Percentiles rank a stretch among this genome's conserved stretches.
Conservation (phyloP, 768 basidiomycete genomes). For the Trametes cinnabarina region DNA sequence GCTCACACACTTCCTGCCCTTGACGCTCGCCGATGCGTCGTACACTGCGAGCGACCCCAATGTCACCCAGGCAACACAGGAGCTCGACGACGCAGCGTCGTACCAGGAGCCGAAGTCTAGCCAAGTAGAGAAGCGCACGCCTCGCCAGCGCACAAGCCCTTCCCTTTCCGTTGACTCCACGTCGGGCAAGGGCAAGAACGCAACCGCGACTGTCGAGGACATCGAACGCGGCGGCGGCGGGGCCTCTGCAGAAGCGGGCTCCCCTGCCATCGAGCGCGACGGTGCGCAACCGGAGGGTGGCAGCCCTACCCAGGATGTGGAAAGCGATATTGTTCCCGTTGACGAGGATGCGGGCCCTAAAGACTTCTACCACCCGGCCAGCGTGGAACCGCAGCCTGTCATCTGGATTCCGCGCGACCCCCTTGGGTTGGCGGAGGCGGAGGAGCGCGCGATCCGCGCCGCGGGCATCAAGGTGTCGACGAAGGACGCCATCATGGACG, state of each 20-base stretch:
- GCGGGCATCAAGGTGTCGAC: slow-evolving; percentile 50
- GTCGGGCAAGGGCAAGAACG: background rate
- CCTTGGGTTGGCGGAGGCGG: slow-evolving; percentile 62
- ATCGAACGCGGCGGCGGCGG: background rate
- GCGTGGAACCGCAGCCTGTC: slow-evolving; percentile 65
- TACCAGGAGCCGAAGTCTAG: background rate
- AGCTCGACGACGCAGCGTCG: slow-evolving; percentile 19
- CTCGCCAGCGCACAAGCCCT: slow-evolving; percentile 2
- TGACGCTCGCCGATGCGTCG: slow-evolving; percentile 54
- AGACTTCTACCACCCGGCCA: slow-evolving; percentile 87
- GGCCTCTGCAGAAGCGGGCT: background rate
- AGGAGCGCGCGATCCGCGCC: slow-evolving; percentile 53
- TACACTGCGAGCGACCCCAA: slow-evolving; percentile 16
- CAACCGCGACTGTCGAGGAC: background rate
- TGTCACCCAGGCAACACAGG: slow-evolving; percentile 19
- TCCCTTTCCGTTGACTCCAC: background rate
- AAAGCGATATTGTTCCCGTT: slow-evolving; percentile 17
- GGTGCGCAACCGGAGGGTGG: background rate
- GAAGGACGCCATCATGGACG: slow-evolving; percentile 56
- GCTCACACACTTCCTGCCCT: slow-evolving; percentile 70
- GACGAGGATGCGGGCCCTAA: slow-evolving; percentile 35
- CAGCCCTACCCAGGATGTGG: no score
- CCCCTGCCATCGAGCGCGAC: background rate
- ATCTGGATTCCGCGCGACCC: slow-evolving; percentile 85
- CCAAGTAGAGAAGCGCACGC: background rate